A percentile compares a stretch with the other conserved stretches of the same genome.
These are phyloP conservation scores for Luzula sylvatica DNA, from an alignment of 176 grass and related monocot species.

Conservation along the genomic window DNA sequence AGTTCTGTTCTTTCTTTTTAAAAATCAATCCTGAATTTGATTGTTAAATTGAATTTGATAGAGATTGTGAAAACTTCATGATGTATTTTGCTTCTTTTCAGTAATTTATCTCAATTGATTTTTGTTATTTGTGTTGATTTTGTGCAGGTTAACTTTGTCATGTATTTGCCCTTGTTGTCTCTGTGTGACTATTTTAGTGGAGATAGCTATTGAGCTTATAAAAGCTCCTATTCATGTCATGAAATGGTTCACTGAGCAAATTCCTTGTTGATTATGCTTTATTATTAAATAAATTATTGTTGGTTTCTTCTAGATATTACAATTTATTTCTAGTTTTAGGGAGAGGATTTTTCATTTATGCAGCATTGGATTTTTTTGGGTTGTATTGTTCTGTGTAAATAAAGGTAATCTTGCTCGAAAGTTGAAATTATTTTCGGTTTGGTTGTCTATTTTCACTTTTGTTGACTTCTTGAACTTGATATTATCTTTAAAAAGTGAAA, in stretches of 20 bases:
- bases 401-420: neutral
- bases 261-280: conserved; percentile 31
- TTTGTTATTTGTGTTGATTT: neutral
- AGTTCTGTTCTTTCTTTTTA: neutral
- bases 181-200: conserved; percentile 37
- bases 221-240: conserved; percentile 53
- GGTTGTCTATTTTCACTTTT: no score
- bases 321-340: conserved; percentile 1
- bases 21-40: no score
- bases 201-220: conserved; percentile 41
- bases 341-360: neutral
- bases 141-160: conserved; percentile 33
- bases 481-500: no score
- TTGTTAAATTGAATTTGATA: neutral
- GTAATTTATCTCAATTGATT: neutral
- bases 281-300: neutral
- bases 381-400: conserved; percentile 16
- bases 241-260: conserved; percentile 45
- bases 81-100: neutral
- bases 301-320: neutral
- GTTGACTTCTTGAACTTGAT: no score
- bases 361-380: neutral
- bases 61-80: neutral
- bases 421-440: neutral
- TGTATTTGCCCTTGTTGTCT: conserved; percentile 53